Evolutionary conservation across 768 basidiomycete genomes (phyloP).

Genomic region (Amyloporia xantha): DNA sequence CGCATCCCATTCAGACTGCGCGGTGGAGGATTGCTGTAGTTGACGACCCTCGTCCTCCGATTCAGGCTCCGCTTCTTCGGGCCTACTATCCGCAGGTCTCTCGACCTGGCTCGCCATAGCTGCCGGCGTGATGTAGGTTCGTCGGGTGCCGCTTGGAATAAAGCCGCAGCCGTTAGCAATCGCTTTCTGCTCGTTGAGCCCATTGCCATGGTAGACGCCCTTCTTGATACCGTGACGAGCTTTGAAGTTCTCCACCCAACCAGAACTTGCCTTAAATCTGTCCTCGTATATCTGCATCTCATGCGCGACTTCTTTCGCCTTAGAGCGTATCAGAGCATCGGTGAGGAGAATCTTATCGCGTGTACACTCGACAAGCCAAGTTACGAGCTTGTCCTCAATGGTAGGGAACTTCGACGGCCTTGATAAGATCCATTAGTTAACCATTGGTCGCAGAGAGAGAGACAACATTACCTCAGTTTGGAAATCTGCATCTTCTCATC

Average conservation of each 20-base stretch:
- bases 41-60: background rate
- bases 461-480: slow-evolving; percentile 54
- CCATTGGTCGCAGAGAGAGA: background rate
- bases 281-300: slow-evolving; percentile 52
- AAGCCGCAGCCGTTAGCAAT: background rate
- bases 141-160: background rate
- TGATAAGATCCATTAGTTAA: slow-evolving; percentile 2
- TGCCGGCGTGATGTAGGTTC: background rate
- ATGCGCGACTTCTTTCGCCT: slow-evolving; percentile 63
- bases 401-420: slow-evolving; percentile 80
- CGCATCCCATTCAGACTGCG: background rate
- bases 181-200: slow-evolving; percentile 17
- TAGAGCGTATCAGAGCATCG: slow-evolving; percentile 57
- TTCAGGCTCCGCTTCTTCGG: background rate
- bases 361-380: slow-evolving; percentile 53
- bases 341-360: slow-evolving; percentile 44
- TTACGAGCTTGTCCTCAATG: slow-evolving; percentile 58
- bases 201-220: slow-evolving; percentile 48
- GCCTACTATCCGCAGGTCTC: background rate
- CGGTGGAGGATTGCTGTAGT: background rate
- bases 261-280: slow-evolving; percentile 85
- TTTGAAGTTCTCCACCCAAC: slow-evolving; percentile 93
- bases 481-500: slow-evolving; percentile 52
- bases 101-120: too few species aligned
- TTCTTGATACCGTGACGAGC: slow-evolving; percentile 68